These are phyloP conservation scores for Polyporus tsugae DNA, from an alignment of 1,284 basidiomycete genomes.

Conservation along the genomic window DNA sequence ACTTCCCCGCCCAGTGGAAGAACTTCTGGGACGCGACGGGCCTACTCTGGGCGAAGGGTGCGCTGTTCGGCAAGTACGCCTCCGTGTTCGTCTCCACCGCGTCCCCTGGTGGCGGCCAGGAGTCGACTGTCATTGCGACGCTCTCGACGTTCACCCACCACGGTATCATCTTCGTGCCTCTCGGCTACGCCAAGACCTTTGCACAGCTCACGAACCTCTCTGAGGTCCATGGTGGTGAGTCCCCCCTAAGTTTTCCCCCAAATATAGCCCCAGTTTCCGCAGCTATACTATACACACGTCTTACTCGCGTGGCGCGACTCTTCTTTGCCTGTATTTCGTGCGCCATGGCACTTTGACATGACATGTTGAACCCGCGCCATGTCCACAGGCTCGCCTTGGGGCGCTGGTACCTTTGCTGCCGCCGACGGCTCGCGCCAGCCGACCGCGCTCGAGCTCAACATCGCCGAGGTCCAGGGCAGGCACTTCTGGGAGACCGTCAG, in stretches of 20 bases:
- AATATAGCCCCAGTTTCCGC: background rate
- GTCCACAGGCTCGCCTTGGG: slow-evolving; percentile 70
- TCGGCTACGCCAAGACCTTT: slow-evolving; percentile 75
- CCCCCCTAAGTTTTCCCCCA: background rate
- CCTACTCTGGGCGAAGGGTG: slow-evolving; percentile 75
- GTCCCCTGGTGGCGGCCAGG: slow-evolving; percentile 76
- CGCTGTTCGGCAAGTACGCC: slow-evolving; percentile 84
- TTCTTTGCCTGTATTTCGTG: background rate
- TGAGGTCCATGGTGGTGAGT: slow-evolving; percentile 77
- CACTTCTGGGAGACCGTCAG: slow-evolving; percentile 60
- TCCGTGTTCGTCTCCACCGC: slow-evolving; percentile 76
- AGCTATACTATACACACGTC: background rate
- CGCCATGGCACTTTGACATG: background rate
- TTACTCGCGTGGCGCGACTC: background rate
- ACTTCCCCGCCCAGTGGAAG: slow-evolving; percentile 79
- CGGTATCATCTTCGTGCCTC: slow-evolving; percentile 81
- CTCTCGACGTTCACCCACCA: slow-evolving; percentile 85
- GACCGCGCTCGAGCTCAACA: slow-evolving; percentile 65
- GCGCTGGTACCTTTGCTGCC: slow-evolving; percentile 74
- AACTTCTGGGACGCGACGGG: slow-evolving; percentile 87
- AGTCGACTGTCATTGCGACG: slow-evolving; percentile 69
- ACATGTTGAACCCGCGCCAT: background rate
- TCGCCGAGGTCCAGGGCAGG: slow-evolving; percentile 74
- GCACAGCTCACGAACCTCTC: slow-evolving; percentile 63
- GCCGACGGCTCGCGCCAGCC: slow-evolving; percentile 72